Conservation (phyloP, 257 asterid species). For the Leptodermis oblonga region DNA sequence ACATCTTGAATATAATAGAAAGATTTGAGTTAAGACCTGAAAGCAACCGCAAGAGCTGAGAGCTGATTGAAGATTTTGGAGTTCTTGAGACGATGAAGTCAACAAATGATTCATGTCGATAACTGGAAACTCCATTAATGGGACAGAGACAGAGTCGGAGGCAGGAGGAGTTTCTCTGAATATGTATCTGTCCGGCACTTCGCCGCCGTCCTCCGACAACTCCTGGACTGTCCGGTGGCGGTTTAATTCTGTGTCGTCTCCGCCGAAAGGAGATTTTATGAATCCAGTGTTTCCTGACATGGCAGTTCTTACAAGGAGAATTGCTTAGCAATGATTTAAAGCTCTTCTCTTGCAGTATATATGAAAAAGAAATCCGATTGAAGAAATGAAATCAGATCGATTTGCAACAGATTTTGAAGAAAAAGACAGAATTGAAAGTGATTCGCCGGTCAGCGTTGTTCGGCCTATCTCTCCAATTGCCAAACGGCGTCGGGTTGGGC, state of each 20-base stretch:
- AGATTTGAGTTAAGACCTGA: too few species aligned
- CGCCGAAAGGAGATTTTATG: neutral
- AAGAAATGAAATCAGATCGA: too few species aligned
- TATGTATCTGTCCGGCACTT: constrained; percentile 39
- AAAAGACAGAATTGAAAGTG: too few species aligned
- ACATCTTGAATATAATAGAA: too few species aligned
- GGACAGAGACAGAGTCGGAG: constrained; percentile 23
- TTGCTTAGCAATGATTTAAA: too few species aligned
- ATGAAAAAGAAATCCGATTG: too few species aligned
- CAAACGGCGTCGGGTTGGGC: too few species aligned
- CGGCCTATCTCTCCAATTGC: too few species aligned
- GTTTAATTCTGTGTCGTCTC: constrained; percentile 19
- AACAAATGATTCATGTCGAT: constrained; percentile 34
- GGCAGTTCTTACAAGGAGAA: too few species aligned
- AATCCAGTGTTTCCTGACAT: constrained; percentile 20
- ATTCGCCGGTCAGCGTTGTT: too few species aligned
- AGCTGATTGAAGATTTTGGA: constrained; percentile 46
- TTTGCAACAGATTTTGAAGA: too few species aligned
- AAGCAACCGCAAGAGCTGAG: constrained; percentile 58
- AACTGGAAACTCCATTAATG: constrained; percentile 35
- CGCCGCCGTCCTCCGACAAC: constrained; percentile 34
- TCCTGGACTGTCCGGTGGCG: constrained; percentile 35
- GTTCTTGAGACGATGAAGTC: constrained; percentile 31
- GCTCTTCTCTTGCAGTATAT: too few species aligned
- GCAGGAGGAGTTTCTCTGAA: constrained; percentile 26